phyloP scores from a whole-genome alignment of 2,329 filamentous ascomycete genomes.

The Cladosporium sp. region DNA sequence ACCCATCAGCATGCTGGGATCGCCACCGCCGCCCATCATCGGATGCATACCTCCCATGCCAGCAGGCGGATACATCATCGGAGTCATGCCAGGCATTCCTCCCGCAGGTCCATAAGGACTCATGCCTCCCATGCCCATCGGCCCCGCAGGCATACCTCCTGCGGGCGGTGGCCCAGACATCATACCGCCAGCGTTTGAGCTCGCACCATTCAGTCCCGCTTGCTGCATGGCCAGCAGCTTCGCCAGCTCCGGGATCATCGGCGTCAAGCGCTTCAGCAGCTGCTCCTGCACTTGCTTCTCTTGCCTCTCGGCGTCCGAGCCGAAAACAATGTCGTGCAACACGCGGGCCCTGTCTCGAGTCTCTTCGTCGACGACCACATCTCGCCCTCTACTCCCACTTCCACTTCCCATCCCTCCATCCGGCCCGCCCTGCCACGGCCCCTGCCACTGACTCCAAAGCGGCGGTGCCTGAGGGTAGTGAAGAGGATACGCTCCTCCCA shows the following conservation, averaged over 20 bases:
- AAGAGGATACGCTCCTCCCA: neutral
- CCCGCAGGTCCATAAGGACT: neutral
- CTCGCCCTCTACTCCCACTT: neutral
- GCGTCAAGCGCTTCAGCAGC: slow-evolving; percentile 29
- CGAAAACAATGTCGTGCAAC: slow-evolving; percentile 28
- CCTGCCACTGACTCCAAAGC: neutral
- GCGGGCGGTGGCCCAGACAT: neutral
- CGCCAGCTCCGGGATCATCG: slow-evolving; percentile 28
- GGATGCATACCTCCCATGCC: slow-evolving; percentile 17
- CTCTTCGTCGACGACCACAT: neutral
- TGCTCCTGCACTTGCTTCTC: slow-evolving; percentile 29
- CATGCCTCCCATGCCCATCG: slow-evolving; percentile 9
- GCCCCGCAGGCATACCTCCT: neutral
- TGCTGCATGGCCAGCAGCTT: slow-evolving; percentile 24
- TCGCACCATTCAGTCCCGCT: neutral
- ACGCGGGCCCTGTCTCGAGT: slow-evolving; percentile 19
- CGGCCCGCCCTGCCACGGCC: neutral
- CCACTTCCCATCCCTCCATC: neutral
- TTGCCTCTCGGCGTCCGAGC: slow-evolving; percentile 27
- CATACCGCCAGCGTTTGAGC: slow-evolving; percentile 1
- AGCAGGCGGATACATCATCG: neutral
- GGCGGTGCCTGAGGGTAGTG: neutral
- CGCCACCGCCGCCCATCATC: slow-evolving; percentile 18
- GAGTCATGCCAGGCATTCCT: neutral
- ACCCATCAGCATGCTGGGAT: slow-evolving; percentile 20